Conservation (phyloP, 2,329 filamentous ascomycete genomes). For the Microthyrium microscopicum region DNA sequence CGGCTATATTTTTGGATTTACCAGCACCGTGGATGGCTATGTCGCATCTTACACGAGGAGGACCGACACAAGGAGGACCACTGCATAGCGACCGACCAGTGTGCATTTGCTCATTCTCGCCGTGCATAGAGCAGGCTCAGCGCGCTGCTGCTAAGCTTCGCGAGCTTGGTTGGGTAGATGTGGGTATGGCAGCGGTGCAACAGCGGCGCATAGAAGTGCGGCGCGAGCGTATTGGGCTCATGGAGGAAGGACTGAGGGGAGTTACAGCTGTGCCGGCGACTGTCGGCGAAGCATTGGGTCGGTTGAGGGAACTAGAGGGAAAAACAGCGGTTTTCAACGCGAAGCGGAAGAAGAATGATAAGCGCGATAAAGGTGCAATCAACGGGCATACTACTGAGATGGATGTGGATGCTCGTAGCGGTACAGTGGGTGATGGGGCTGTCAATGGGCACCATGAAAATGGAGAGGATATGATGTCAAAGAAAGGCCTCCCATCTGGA, state of each 20-base stretch:
- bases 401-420: constrained; percentile 17
- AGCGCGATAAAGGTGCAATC: constrained; percentile 12
- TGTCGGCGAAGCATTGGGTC: constrained; percentile 62
- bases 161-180: constrained; percentile 71
- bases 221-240: constrained; percentile 63
- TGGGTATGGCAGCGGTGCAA: constrained; percentile 81
- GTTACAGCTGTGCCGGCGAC: constrained; percentile 53
- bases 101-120: constrained; percentile 85
- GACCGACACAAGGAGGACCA: constrained; percentile 21
- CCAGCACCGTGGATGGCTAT: constrained; percentile 70
- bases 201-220: constrained; percentile 67
- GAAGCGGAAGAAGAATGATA: constrained; percentile 15
- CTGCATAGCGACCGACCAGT: constrained; percentile 57
- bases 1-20: constrained; percentile 60
- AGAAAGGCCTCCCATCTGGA: too few species aligned
- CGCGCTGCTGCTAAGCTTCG: constrained; percentile 69
- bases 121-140: constrained; percentile 91
- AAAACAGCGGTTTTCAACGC: constrained; percentile 50
- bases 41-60: constrained; percentile 50
- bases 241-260: constrained; percentile 48
- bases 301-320: constrained; percentile 57
- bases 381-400: constrained; percentile 12
- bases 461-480: constrained; percentile 8
- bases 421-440: constrained; percentile 16
- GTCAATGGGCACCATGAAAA: constrained; percentile 12